Percentiles rank a stretch among this genome's conserved stretches.
phyloP scores from a whole-genome alignment of 345 rosid species.

The Bruguiera parviflora region DNA sequence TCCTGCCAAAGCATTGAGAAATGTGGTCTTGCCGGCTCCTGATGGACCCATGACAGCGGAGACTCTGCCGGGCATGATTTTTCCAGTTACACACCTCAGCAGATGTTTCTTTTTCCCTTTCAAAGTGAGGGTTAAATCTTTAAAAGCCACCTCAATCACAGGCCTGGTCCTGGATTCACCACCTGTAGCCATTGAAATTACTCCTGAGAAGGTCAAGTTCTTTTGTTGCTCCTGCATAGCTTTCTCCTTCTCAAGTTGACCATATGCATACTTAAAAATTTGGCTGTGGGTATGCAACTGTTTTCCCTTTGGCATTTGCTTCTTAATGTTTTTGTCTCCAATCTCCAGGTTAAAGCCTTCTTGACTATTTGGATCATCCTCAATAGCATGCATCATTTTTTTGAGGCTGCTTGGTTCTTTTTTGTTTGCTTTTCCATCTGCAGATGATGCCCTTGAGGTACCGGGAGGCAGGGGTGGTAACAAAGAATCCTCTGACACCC shows the following conservation, averaged over 20 bases:
- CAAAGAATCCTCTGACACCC: conserved; percentile 10
- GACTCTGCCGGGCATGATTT: conserved; percentile 83
- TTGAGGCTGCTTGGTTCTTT: conserved; percentile 52
- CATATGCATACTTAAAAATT: conserved; percentile 88
- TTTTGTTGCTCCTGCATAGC: conserved; percentile 61
- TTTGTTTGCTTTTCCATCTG: conserved; percentile 41
- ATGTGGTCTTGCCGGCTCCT: conserved; percentile 92
- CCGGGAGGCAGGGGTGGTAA: conserved; percentile 21
- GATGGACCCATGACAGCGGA: conserved; percentile 99
- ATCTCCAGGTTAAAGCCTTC: conserved; percentile 58
- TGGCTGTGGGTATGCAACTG: conserved; percentile 71
- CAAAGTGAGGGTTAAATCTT: conserved; percentile 74
- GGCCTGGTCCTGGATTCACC: conserved; percentile 60
- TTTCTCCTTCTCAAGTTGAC: conserved; percentile 87
- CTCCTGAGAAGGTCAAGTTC: conserved; percentile 80
- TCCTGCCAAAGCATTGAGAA: conserved; percentile 81
- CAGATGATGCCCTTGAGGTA: conserved; percentile 25
- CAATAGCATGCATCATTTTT: conserved; percentile 60
- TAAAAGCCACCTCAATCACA: conserved; percentile 71
- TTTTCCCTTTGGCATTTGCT: conserved; percentile 68
- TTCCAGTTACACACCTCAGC: conserved; percentile 73
- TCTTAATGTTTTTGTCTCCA: conserved; percentile 56
- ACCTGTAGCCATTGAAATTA: conserved; percentile 77
- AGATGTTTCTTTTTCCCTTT: conserved; percentile 72
- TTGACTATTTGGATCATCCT: conserved; percentile 46